Base-by-base conservation (phyloP, 805 yeast genomes). In the Priceomyces castillae region DNA sequence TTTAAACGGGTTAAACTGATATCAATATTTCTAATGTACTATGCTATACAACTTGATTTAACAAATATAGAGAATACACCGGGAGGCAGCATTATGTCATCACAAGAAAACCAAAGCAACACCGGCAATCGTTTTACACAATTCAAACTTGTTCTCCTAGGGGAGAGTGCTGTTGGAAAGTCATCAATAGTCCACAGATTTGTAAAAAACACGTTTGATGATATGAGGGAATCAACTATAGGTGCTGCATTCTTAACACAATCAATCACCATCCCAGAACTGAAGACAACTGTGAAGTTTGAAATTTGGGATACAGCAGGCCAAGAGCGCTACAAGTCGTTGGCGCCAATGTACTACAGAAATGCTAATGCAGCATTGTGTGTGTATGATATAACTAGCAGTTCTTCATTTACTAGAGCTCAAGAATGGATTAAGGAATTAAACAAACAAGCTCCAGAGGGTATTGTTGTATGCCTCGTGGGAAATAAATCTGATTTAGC, bases 261-360 rank as follows among this genome's bases (percentile, higher is more conserved):
- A 57, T 71, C 81, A 2, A 77, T 84, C 37, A 74, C 77, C 15
- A 57, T 80, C n/a, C 78, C 77, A 42, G 78, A 69, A 28, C 52
- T 58, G 25, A 75, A 78, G 12, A 65, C 70, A 39, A 78, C 81
- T 1, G 76, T 85, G 34, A 84, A 84, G 59, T 74, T 82, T 52
- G 89, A 84, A 56, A 81, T 84, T 41, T 84, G 94, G 96, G 99
- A 92, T 61, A 92, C 99, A 11, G 99, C 99, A 0, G 99, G 99
- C 19, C 99, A 70, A 53, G 76, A 70, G 44, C 54, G 76, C n/a
- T 70, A 70, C 53, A 64, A 67, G 41, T 63, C 70, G 22, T 59
- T 71, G 28, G 71, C 76, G 1, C 76, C 76, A 2, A 71, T 71
- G 75, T 71, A 71, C 50, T 71, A 71, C 50, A 52, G 76, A 26